Evolutionary conservation across 2,329 filamentous ascomycete genomes (phyloP), one percentile per base, ranked within the genome.

Genomic region (Arachnomyces sp.): DNA sequence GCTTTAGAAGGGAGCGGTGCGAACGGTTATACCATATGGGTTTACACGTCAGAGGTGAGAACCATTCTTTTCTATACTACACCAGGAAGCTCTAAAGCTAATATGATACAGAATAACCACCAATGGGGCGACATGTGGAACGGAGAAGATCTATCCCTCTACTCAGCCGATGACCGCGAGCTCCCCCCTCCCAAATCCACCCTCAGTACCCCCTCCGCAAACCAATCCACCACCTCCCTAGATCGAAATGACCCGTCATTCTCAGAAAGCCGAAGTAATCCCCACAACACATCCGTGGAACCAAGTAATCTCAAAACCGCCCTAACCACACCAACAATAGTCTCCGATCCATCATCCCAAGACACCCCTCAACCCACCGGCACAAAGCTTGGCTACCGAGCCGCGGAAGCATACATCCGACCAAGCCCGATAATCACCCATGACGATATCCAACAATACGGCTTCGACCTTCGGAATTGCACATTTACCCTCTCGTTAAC

Each of bases 71-170:
- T 2, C 7, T 15, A n/a, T 7, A 6, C 11, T 35, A 12, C 9
- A 28, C 34, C 14, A 13, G 28, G 12, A 29, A 25, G 32, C 35
- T 15, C 30, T 28, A 28, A 12, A 25, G 34, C 31, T 36, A 36
- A 34, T 4, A 20, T 37, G 7, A 44, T 42, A 8, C 49, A 84
- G 73, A 98, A 96, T 58, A 82, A 82, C 46, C 92, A 98, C 57
- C 72, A 82, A 55, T 82, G 85, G 65, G 92, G 92, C 40, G 92
- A 98, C 54, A 79, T 87, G 49, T 98, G 92, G 92, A 98, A 98
- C 51, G 92, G 92, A 34, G 92, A 98, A 61, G 92, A 98, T 59
- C 66, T 98, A 28, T 95, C 89, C 4, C 92, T 98, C 40, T 83
- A 80, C 57, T 95, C 87, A 0, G 52, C 77, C 4, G 89, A 98